These are phyloP conservation scores for Coemansia sp. DNA, from an alignment of 192 early-diverging fungal genomes.

Conservation along the genomic window DNA sequence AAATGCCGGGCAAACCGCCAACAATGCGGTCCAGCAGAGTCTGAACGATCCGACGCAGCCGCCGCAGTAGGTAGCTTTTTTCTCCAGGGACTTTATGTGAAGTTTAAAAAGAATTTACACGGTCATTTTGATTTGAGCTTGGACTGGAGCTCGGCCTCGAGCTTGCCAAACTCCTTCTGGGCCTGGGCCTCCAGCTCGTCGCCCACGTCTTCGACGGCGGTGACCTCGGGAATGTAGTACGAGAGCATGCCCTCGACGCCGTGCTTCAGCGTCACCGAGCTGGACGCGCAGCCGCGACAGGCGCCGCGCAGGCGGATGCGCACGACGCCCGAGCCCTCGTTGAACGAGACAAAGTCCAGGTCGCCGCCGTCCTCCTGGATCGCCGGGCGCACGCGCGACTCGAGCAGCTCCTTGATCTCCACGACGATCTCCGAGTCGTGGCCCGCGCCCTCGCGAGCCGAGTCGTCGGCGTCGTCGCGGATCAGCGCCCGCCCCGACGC, in stretches of 20 bases:
- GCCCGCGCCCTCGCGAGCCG: conserved; percentile 48
- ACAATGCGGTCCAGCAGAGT: conserved; percentile 4
- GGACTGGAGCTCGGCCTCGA: conserved; percentile 56
- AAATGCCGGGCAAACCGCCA: neutral
- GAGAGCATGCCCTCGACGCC: conserved; percentile 99
- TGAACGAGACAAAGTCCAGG: conserved; percentile 91
- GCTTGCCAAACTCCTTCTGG: conserved; percentile 82
- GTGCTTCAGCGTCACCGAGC: conserved; percentile 91
- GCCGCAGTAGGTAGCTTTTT: neutral
- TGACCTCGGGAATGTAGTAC: conserved; percentile 97
- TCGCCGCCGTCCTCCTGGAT: conserved; percentile 99
- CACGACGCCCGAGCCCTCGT: conserved; percentile 75
- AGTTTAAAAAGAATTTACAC: neutral
- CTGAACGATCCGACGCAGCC: conserved; percentile 3
- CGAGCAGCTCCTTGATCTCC: conserved; percentile 98
- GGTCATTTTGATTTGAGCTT: neutral
- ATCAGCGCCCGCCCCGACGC: conserved; percentile 80
- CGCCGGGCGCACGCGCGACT: conserved; percentile 89
- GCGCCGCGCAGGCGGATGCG: conserved; percentile 89
- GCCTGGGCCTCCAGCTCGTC: conserved; percentile 79
- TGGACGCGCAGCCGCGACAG: conserved; percentile 90
- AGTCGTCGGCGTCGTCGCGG: conserved; percentile 42
- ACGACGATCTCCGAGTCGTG: conserved; percentile 90
- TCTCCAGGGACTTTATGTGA: neutral
- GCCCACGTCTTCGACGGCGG: conserved; percentile 78